Conservation (phyloP, 805 yeast species). For the Teunomyces panamensis region DNA sequence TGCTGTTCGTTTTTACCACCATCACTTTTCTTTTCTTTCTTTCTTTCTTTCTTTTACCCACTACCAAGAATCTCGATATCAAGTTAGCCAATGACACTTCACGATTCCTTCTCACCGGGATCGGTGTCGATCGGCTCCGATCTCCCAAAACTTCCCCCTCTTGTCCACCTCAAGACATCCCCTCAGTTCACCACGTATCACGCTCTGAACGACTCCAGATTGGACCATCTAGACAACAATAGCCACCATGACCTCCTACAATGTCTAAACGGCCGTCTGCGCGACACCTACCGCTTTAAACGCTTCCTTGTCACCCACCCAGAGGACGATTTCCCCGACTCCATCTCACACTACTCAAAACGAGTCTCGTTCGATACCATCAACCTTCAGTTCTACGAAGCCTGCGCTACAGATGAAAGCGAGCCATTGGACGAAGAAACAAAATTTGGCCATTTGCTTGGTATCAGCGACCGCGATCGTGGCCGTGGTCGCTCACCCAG, state of each 20-base stretch:
- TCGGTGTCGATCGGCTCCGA: neutral
- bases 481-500: conserved; percentile 9
- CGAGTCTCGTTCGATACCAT: conserved; percentile 57
- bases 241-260: conserved; percentile 11
- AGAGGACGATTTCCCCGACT: conserved; percentile 5
- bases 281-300: conserved; percentile 22
- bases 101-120: neutral
- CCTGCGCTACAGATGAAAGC: conserved; percentile 16
- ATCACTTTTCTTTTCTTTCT: neutral
- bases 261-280: conserved; percentile 11
- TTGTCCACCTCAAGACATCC: neutral
- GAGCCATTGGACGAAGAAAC: neutral
- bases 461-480: neutral
- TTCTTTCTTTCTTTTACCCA: neutral
- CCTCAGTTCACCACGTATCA: conserved; percentile 2
- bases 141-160: conserved; percentile 2
- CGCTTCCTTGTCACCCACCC: conserved; percentile 15
- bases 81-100: neutral
- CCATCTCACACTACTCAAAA: conserved; percentile 17
- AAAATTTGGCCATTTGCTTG: neutral
- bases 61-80: no score
- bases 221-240: neutral
- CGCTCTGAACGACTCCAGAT: neutral
- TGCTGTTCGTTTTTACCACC: neutral
- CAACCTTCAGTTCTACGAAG: conserved; percentile 28